These are phyloP conservation scores for Coemansia sp. DNA, from an alignment of 192 early-diverging fungal species.

Conservation along the genomic window DNA sequence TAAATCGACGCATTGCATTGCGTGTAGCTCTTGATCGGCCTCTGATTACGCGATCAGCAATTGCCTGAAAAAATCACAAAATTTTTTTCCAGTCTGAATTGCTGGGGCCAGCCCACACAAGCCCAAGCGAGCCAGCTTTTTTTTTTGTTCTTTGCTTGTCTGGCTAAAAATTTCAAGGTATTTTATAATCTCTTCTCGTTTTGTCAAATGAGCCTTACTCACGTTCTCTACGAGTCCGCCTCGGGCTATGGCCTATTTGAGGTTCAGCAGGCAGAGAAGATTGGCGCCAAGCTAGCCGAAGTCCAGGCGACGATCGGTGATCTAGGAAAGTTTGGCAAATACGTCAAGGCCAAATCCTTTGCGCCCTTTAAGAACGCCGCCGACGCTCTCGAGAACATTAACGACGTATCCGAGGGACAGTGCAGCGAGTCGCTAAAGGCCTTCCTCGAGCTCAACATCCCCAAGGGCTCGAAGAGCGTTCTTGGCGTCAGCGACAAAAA, in stretches of 20 bases:
- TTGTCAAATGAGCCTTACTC: conserved; percentile 29
- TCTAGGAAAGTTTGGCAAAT: conserved; percentile 86
- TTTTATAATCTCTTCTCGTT: conserved; percentile 6
- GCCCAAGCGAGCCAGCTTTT: not conserved
- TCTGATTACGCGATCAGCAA: conserved; percentile 1
- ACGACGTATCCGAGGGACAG: conserved; percentile 97
- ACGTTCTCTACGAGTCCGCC: conserved; percentile 90
- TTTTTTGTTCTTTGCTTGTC: conserved; percentile 3
- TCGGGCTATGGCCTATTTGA: conserved; percentile 97
- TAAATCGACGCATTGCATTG: not conserved
- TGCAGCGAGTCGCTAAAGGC: conserved; percentile 83
- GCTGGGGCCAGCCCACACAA: not conserved
- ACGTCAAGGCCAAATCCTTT: conserved; percentile 92
- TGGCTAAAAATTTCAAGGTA: not conserved
- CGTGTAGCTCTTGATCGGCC: not conserved
- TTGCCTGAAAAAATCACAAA: not conserved
- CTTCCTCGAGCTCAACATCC: conserved; percentile 93
- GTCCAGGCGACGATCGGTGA: conserved; percentile 82
- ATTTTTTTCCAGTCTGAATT: not conserved
- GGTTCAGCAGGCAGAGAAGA: conserved; percentile 88
- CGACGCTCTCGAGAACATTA: conserved; percentile 97
- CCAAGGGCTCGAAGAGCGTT: conserved; percentile 69
- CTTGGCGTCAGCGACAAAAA: conserved; percentile 89
- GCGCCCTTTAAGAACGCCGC: conserved; percentile 94
- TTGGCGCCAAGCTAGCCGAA: conserved; percentile 88